Conservation (phyloP, 257 asterid species). For the Penstemon newberryi region DNA sequence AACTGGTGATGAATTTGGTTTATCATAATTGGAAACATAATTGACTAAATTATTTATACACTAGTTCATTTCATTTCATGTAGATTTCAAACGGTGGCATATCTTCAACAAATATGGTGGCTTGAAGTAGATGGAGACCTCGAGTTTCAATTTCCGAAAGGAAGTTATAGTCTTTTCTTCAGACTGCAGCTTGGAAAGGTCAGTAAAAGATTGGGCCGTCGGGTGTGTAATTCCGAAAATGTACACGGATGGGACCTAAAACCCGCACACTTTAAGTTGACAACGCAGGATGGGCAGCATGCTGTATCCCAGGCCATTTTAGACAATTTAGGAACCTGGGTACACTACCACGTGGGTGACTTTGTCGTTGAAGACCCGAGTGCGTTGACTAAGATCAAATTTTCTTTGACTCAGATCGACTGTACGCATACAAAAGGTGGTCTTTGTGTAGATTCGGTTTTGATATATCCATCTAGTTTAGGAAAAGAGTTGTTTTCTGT, state of each 20-base stretch:
- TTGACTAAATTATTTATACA: background rate
- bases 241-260: slow-evolving; percentile 86
- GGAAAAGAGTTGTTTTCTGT: slow-evolving; percentile 39
- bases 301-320: slow-evolving; percentile 38
- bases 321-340: slow-evolving; percentile 68
- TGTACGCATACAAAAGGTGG: slow-evolving; percentile 95
- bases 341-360: slow-evolving; percentile 71
- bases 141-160: slow-evolving; percentile 70
- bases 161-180: slow-evolving; percentile 74
- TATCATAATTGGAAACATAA: background rate
- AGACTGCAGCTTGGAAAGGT: slow-evolving; percentile 67
- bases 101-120: slow-evolving; percentile 95
- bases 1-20: background rate
- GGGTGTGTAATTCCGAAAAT: slow-evolving; percentile 43
- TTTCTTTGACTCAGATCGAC: slow-evolving; percentile 73
- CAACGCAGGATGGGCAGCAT: slow-evolving; percentile 55
- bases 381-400: slow-evolving; percentile 47
- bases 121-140: slow-evolving; percentile 73
- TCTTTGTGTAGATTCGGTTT: slow-evolving; percentile 71
- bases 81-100: slow-evolving; percentile 74
- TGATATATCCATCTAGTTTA: slow-evolving; percentile 58
- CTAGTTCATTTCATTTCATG: background rate
- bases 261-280: slow-evolving; percentile 65
- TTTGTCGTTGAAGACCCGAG: slow-evolving; percentile 48
- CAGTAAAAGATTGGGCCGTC: slow-evolving; percentile 55